Conservation (phyloP, 2,329 filamentous ascomycete genomes). For the Blumeria hordei region DNA sequence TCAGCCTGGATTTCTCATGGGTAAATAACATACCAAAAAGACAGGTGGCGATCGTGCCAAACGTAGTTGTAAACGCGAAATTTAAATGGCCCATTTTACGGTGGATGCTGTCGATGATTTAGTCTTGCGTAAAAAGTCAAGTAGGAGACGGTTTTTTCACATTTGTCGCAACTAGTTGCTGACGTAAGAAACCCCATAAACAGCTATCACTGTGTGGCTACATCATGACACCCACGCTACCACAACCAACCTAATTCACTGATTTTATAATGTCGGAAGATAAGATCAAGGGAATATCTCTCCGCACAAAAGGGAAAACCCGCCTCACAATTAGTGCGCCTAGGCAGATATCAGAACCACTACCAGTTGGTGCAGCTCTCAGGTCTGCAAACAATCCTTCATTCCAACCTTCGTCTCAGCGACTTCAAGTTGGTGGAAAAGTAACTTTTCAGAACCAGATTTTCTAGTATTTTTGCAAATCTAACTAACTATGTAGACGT, state of each 20-base stretch:
- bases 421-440: constrained; percentile 31
- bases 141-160: neutral
- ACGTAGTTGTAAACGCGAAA: constrained; percentile 33
- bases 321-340: constrained; percentile 38
- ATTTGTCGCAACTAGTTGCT: neutral
- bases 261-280: constrained; percentile 30
- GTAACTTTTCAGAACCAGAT: constrained; percentile 15
- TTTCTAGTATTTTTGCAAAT: neutral
- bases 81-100: constrained; percentile 21
- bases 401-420: constrained; percentile 19
- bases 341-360: constrained; percentile 35
- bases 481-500: constrained; percentile 20
- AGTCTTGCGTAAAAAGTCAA: no score
- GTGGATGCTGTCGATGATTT: no score
- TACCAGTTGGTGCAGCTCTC: constrained; percentile 23
- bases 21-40: constrained; percentile 25
- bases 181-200: no score
- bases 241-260: no score
- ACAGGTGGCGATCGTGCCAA: constrained; percentile 34
- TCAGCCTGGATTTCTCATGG: no score
- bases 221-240: no score
- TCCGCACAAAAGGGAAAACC: constrained; percentile 35
- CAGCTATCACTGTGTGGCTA: no score
- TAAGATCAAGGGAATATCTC: constrained; percentile 31
- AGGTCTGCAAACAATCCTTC: constrained; percentile 15